Evolutionary conservation across 306 rosid genomes (phyloP), one percentile per base, ranked within the genome.

Genomic region (Quercus robur): DNA sequence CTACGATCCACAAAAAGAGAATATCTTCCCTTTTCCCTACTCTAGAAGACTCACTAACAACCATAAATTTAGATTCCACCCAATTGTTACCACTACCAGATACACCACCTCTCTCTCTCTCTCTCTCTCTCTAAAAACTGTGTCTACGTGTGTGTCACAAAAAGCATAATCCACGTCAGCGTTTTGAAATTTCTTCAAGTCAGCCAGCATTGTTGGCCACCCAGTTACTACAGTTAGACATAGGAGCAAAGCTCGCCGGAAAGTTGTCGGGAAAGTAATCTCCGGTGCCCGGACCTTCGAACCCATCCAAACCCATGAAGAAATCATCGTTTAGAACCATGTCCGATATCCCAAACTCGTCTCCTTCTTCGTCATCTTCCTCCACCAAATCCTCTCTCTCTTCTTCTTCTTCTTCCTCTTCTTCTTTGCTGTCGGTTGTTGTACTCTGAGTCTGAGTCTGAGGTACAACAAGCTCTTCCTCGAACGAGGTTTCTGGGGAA

Each of bases 361-460:
- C 97, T 33, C 71, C 94, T 67, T 91, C 98, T 75, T 90, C 97
- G 51, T 92, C 98, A 76, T 90, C 97, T 55, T 92, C 97, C 26
- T 86, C 89, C 66, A 80, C 80, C 85, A 90, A 38, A 23, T 90
- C 91, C 55, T 85, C 93, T 64, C 84, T 85, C 31, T 89, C 97
- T 49, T 49, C 54, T 38, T 38, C 94, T 67, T 91, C 97, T 49
- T 92, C 98, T 75, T 90, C 97, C 41, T 92, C 97, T 49, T 49
- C 54, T 12, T 90, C 97, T 61, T 86, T 92, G 88, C 91, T 87
- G 58, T 88, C 94, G 7, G 87, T 64, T 56, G 79, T 86, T 20
- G 88, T 82, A 33, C 81, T 84, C 52, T 63, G 93, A 31, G 54
- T 49, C 54, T 46, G 52, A 9, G 52, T 10, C 15, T 38, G 46